Conservation (phyloP, 257 asterid genomes). For the Solanum appendiculatum region DNA sequence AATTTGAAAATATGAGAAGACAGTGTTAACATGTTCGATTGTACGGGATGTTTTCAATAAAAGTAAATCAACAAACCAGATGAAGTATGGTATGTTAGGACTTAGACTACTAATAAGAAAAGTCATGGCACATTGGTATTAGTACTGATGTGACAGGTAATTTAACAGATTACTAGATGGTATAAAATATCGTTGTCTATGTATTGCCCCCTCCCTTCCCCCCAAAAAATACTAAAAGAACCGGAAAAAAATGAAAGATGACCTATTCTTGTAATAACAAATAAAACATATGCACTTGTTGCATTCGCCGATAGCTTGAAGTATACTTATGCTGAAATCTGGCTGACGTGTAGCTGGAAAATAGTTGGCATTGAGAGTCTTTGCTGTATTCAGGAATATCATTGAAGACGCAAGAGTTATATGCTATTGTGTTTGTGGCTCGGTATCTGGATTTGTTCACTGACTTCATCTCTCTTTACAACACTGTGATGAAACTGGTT, state of each 20-base stretch:
- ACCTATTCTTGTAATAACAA: not conserved
- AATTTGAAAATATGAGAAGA: not conserved
- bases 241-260: not conserved
- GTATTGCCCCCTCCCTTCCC: not conserved
- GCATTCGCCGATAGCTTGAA: not conserved
- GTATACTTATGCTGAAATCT: not conserved
- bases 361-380: not conserved
- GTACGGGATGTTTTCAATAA: not conserved
- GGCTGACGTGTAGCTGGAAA: not conserved
- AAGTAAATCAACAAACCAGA: not conserved
- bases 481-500: constrained; percentile 78
- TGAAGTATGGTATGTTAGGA: not conserved
- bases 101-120: not conserved
- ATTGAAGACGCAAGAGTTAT: constrained; percentile 89
- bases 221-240: not conserved
- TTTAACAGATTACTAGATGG: not conserved
- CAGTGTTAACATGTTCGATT: not conserved
- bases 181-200: not conserved
- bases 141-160: not conserved
- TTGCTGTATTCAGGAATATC: constrained; percentile 57
- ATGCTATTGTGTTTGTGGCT: constrained; percentile 73
- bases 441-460: constrained; percentile 85
- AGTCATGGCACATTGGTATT: not conserved
- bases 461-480: constrained; percentile 73
- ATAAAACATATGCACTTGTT: not conserved